Evolutionary conservation across 164 flowering plant genomes (phyloP).

Genomic region (Litsea cubeba): DNA sequence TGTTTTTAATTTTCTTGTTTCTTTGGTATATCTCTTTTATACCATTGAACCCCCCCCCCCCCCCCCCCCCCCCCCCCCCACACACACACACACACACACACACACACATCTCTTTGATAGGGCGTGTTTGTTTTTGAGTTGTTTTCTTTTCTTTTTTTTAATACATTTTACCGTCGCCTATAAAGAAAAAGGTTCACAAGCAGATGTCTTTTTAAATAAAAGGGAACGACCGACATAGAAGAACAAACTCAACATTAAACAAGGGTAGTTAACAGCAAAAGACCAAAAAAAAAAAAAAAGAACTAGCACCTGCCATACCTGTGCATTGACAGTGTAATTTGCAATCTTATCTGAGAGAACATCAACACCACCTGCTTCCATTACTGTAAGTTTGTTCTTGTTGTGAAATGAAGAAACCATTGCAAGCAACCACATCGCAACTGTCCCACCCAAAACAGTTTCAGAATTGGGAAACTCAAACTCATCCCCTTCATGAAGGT

Average conservation of each 20-base stretch:
- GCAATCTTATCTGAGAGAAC: conserved; percentile 67
- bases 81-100: no score
- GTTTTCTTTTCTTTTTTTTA: no score
- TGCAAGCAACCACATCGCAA: conserved; percentile 75
- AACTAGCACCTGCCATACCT: conserved; percentile 31
- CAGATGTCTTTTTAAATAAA: no score
- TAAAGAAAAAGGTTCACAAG: not conserved
- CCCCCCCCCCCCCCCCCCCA: no score
- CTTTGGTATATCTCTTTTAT: no score
- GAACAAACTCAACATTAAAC: not conserved
- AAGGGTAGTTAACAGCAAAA: not conserved
- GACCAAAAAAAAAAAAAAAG: not conserved
- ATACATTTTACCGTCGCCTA: not conserved
- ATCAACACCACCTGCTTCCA: conserved; percentile 87
- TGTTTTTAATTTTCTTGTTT: no score
- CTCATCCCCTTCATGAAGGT: conserved; percentile 48
- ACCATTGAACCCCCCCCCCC: no score
- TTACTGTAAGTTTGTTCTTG: conserved; percentile 41
- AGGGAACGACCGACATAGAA: not conserved
- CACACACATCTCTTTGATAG: no score
- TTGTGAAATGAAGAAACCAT: conserved; percentile 52
- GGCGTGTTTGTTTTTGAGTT: no score
- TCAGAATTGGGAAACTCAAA: conserved; percentile 68
- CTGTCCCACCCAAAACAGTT: conserved; percentile 56
- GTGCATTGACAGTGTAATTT: conserved; percentile 46